Evolutionary conservation across 257 asterid species (phyloP), one percentile per base, ranked within the genome.

Genomic region (Henckelia pumila): DNA sequence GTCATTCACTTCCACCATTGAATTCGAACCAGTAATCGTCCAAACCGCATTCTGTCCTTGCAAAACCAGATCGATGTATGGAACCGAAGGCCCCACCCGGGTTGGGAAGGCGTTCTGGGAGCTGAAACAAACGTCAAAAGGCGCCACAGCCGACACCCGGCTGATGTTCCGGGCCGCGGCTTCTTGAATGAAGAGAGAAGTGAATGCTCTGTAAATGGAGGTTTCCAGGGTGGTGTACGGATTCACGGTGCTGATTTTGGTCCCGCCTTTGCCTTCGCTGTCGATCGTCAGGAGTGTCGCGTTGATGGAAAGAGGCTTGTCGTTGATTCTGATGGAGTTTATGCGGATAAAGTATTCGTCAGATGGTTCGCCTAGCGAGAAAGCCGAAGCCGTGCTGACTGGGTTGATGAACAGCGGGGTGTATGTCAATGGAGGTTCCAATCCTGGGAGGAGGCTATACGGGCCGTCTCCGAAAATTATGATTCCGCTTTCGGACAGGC

Each of bases 291-390:
- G 57, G 32, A 77, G 30, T 3, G 74, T 53, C 0, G 76, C 56
- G 47, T 80, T 80, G 33, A 77, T 19, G 1, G 76, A 24, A 21
- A 77, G 64, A 2, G 9, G 8, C 33, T 22, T 53, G n/a, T 32
- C 68, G 19, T 71, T 61, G 19, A 77, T 53, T 16, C 3, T 63
- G 26, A 80, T 71, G 7, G 80, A 55, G 30, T 61, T 71, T 8
- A 80, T 73, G 24, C 78, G 75, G 24, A 80, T 55, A 56, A 77
- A 77, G 60, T 80, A 77, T 40, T 80, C 85, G 2, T 63, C 66
- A 0, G 85, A 74, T 3, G 52, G 60, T 8, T 74, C 79, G 25
- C 84, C 80, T 0, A 4, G 26, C 3, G 14, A 35, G 49, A 1
- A 73, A 8, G 65, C 7, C 7, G 59, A 69, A 0, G 73, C 73